Evolutionary conservation across 495 filamentous ascomycete genomes (phyloP), one percentile per base, ranked within the genome.

Genomic region (Podospora didyma): DNA sequence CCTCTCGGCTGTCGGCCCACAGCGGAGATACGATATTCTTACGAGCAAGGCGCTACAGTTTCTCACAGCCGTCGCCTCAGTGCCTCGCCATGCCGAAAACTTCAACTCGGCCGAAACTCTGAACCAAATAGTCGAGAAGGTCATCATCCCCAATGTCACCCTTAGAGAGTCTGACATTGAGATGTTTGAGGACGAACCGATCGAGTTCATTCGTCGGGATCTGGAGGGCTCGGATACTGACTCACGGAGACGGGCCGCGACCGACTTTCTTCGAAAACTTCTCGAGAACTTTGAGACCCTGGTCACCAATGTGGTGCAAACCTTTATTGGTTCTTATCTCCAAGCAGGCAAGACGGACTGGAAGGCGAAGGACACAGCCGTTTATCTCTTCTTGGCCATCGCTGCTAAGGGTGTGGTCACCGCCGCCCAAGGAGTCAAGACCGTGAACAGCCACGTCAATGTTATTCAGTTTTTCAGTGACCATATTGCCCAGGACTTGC

Each of bases 111-210:
- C 88, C 57, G 78, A 75, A 16, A 86, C 86, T 2, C 72, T 97
- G 52, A 76, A 79, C 22, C 86, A 96, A 63, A 87, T 99, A 22
- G 87, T 96, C 34, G 89, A 97, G 70, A 95, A 95, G 73, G 95
- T 97, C 23, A 86, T 99, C 46, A 73, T 99, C 52, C 95, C 95
- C 34, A 99, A 97, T 60, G 84, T 97, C 51, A 85, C 84, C 12
- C 79, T 99, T 21, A 83, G 95, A 64, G 91, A 95, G 59, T 90
- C 92, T 2, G 95, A 99, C 56, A 84, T 96, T 57, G 95, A 99
- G 67, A 78, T 96, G 35, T 96, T 97, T 61, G 95, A 97, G 67
- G 95, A 99, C 64, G 95, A 99, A 69, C 95, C 95, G 2, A 97
- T 99, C 67, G 95, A 99, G 68, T 99, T 96, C 71, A 97, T 97